Evolutionary conservation across 1,284 basidiomycete genomes (phyloP).

Genomic region (Leccinum angustisporum): DNA sequence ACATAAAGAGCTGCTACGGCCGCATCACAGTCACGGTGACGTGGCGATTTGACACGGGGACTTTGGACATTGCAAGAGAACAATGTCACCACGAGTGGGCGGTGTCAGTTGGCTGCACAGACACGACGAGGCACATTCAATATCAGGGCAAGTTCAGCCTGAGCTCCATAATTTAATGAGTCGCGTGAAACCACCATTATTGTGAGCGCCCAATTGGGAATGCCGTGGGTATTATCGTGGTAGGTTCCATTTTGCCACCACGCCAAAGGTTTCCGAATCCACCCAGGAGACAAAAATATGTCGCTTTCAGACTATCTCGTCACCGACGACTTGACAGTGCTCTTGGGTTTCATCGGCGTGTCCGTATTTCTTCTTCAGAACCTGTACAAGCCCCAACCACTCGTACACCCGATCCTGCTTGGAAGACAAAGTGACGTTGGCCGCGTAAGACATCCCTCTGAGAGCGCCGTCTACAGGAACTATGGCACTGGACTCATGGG

Average conservation of each 20-base stretch:
- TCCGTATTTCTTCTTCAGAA: slow-evolving; percentile 74
- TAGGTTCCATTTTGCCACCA: slow-evolving; percentile 2
- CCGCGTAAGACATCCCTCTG: slow-evolving; percentile 69
- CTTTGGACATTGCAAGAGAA: background rate
- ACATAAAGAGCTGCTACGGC: background rate
- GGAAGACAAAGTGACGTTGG: slow-evolving; percentile 81
- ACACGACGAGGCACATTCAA: background rate
- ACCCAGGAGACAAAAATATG: slow-evolving; percentile 35
- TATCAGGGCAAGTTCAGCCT: background rate
- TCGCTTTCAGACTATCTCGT: slow-evolving; percentile 53
- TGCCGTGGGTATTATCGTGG: background rate
- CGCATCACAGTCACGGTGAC: no score
- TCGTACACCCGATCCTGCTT: slow-evolving; percentile 80
- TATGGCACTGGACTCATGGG: slow-evolving; percentile 79
- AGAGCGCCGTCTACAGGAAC: slow-evolving; percentile 80
- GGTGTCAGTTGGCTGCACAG: no score
- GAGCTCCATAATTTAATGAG: no score
- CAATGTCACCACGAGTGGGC: background rate
- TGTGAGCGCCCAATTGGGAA: no score
- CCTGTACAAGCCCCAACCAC: slow-evolving; percentile 73
- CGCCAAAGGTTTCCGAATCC: background rate
- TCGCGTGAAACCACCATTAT: no score
- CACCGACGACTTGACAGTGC: slow-evolving; percentile 75
- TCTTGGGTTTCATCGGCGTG: slow-evolving; percentile 68
- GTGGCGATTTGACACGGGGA: slow-evolving; percentile 1